Evolutionary conservation across 1,139 yeast species (phyloP).

Genomic region (Hansenula anomala): DNA sequence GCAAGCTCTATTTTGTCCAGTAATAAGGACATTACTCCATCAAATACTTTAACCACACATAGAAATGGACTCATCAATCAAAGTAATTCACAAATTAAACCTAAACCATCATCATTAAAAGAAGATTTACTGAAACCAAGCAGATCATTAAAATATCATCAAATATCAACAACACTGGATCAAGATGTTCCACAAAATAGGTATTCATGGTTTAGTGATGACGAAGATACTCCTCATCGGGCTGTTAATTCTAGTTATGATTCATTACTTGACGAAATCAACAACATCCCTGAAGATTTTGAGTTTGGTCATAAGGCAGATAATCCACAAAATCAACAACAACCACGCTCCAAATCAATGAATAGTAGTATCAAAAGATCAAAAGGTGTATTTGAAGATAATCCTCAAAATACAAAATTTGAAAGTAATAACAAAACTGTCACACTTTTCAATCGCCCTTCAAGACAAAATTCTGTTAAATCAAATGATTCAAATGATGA

Average conservation of each 20-base stretch:
- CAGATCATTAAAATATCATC: conserved; percentile 21
- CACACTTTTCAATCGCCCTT: conserved; percentile 39
- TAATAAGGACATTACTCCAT: neutral
- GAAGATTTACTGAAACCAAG: conserved; percentile 3
- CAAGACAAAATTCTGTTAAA: conserved; percentile 8
- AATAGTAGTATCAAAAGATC: conserved; percentile 15
- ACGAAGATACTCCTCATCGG: conserved; percentile 22
- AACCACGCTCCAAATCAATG: conserved; percentile 15
- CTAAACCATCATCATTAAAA: neutral
- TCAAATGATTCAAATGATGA: conserved; percentile 3
- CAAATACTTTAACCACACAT: neutral
- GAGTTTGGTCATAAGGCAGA: conserved; percentile 37
- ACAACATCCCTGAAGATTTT: conserved; percentile 55
- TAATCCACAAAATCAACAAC: neutral
- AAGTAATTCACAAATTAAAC: neutral
- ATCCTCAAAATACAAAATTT: conserved; percentile 38
- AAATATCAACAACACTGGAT: conserved; percentile 17
- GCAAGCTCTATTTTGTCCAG: neutral
- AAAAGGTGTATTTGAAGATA: conserved; percentile 23
- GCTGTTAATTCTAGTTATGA: conserved; percentile 12
- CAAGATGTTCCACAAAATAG: conserved; percentile 22
- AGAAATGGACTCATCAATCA: neutral
- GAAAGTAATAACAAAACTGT: conserved; percentile 51
- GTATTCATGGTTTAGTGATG: conserved; percentile 37
- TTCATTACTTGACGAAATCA: conserved; percentile 22